Evolutionary conservation across 148 eudicot species (phyloP).

Genomic region (Amaranthus cruentus): DNA sequence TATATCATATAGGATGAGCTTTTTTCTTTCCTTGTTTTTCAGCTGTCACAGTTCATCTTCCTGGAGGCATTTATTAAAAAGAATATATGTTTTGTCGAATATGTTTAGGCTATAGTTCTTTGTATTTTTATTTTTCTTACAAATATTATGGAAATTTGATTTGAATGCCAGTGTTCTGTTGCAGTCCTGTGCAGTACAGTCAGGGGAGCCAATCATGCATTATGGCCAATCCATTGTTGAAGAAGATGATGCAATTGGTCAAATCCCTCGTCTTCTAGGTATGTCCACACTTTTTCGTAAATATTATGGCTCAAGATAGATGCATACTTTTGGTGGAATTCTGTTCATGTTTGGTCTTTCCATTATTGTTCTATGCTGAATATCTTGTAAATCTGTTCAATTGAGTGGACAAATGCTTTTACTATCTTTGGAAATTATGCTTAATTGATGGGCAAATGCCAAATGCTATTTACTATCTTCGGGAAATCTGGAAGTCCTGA

Average conservation of each 20-base stretch:
- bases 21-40: neutral
- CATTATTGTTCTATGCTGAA: neutral
- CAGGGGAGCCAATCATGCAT: conserved; percentile 78
- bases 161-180: conserved; percentile 21
- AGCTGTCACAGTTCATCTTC: neutral
- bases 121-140: neutral
- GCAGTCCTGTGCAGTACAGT: conserved; percentile 72
- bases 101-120: neutral
- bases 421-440: neutral
- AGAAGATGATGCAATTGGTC: conserved; percentile 56
- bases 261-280: conserved; percentile 96
- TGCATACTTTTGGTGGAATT: conserved; percentile 4
- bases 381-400: neutral
- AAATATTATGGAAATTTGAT: conserved; percentile 6
- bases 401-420: neutral
- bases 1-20: neutral
- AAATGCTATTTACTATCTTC: neutral
- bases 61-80: neutral
- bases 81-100: neutral
- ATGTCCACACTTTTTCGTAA: conserved; percentile 19
- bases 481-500: neutral
- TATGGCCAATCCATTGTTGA: conserved; percentile 81
- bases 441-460: neutral
- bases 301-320: neutral
- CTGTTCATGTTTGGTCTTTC: neutral